Evolutionary conservation across 352 stramenopile species (phyloP).

Genomic region (Globisporangium nodosum): DNA sequence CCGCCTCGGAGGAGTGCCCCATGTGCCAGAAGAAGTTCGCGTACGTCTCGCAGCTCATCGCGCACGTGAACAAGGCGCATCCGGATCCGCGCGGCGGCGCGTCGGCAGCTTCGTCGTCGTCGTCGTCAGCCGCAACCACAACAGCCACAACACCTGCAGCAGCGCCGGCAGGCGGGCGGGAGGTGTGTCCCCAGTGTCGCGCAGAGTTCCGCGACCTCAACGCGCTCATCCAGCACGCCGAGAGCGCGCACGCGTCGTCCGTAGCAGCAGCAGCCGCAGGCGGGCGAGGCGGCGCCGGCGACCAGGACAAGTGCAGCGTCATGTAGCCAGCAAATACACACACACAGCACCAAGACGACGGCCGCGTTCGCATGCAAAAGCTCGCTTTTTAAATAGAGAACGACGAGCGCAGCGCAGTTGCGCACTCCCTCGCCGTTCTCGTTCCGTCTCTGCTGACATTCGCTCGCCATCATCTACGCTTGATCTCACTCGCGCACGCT

Average conservation of each 20-base stretch:
- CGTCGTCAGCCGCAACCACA: neutral
- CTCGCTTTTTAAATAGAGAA: too few relatives aligned
- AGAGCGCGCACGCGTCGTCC: conserved; percentile 31
- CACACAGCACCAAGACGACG: too few relatives aligned
- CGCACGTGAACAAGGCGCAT: conserved; percentile 67
- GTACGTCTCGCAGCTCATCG: conserved; percentile 69
- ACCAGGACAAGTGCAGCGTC: conserved; percentile 53
- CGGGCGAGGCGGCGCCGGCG: conserved; percentile 6
- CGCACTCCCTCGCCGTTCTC: neutral
- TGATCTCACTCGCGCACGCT: too few relatives aligned
- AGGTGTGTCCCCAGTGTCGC: conserved; percentile 69
- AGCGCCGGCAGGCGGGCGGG: conserved; percentile 16
- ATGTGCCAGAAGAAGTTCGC: conserved; percentile 71
- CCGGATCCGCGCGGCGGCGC: conserved; percentile 22
- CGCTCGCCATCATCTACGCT: too few relatives aligned
- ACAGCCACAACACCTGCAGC: neutral
- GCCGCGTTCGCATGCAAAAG: too few relatives aligned
- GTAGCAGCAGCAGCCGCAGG: conserved; percentile 13
- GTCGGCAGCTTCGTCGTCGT: neutral
- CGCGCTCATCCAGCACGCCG: conserved; percentile 56
- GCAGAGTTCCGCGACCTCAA: conserved; percentile 45
- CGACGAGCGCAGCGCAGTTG: too few relatives aligned
- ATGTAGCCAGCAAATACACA: conserved; percentile 27
- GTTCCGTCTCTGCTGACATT: neutral
- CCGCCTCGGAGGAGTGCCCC: conserved; percentile 50